phyloP scores from a whole-genome alignment of 2,329 filamentous ascomycete species.

The Zymoseptoria pseudotritici region DNA sequence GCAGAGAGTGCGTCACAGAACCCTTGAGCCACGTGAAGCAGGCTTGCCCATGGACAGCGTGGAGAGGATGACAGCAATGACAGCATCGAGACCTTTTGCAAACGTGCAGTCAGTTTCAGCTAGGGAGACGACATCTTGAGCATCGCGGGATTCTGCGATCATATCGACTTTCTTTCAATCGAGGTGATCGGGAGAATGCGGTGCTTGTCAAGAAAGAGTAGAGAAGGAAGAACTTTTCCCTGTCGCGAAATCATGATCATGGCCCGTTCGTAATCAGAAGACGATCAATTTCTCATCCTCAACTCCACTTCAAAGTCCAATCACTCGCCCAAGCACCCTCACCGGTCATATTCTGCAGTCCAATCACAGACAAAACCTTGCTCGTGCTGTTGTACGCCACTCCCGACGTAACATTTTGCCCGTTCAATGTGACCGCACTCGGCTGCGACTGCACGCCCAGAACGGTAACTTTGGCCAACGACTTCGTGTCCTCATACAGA shows the following conservation, averaged over 20 bases:
- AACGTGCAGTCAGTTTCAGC: not conserved
- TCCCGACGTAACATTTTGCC: conserved; percentile 32
- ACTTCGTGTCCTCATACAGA: conserved; percentile 48
- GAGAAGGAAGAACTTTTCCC: not conserved
- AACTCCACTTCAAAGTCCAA: conserved; percentile 51
- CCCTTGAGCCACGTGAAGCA: not conserved
- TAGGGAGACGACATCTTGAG: not conserved
- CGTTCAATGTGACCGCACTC: conserved; percentile 48
- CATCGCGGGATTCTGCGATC: not conserved
- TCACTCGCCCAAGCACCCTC: conserved; percentile 50
- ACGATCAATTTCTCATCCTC: not conserved
- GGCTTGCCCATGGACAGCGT: not conserved
- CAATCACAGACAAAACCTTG: conserved; percentile 45
- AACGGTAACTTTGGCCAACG: conserved; percentile 56
- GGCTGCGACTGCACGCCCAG: conserved; percentile 45
- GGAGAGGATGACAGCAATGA: not conserved
- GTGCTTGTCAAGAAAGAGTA: not conserved
- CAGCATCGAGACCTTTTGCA: not conserved
- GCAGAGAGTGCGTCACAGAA: not conserved
- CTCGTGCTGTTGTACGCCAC: conserved; percentile 46
- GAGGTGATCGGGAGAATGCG: not conserved
- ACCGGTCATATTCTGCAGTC: conserved; percentile 42
- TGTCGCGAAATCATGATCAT: not conserved
- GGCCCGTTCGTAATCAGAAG: not conserved
- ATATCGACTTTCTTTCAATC: not conserved